Evolutionary conservation across 2,329 filamentous ascomycete genomes (phyloP).

Genomic region (Emericellopsis atlantica): DNA sequence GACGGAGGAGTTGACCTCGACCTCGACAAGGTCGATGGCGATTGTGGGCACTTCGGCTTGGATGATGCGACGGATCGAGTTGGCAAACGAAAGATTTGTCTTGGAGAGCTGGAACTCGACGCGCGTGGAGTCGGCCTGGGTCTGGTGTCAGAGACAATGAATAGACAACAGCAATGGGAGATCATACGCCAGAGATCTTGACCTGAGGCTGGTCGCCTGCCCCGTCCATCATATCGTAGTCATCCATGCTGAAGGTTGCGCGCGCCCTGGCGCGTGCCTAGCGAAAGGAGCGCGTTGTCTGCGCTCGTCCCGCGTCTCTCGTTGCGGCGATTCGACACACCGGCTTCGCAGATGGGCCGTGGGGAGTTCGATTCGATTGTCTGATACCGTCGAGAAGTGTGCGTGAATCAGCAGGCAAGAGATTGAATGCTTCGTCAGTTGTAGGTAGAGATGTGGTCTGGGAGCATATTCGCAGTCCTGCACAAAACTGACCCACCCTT

Average conservation of each 20-base stretch:
- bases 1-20: slow-evolving; percentile 89
- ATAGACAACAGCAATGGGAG: neutral
- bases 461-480: too few relatives aligned
- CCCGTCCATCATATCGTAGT: slow-evolving; percentile 48
- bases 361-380: too few relatives aligned
- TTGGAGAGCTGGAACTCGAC: slow-evolving; percentile 88
- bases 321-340: too few relatives aligned
- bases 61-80: slow-evolving; percentile 81
- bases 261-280: neutral
- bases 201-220: slow-evolving; percentile 43
- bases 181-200: slow-evolving; percentile 46
- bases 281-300: too few relatives aligned
- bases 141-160: neutral
- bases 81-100: slow-evolving; percentile 83
- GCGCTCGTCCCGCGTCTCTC: neutral
- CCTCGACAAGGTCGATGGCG: slow-evolving; percentile 88
- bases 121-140: slow-evolving; percentile 62
- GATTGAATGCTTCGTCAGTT: too few relatives aligned
- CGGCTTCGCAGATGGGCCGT: too few relatives aligned
- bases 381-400: too few relatives aligned
- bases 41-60: slow-evolving; percentile 90
- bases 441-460: too few relatives aligned
- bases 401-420: too few relatives aligned
- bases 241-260: slow-evolving; percentile 25
- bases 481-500: too few relatives aligned